Evolutionary conservation across 2,329 filamentous ascomycete species (phyloP).

Genomic region (Alternaria brassicae): DNA sequence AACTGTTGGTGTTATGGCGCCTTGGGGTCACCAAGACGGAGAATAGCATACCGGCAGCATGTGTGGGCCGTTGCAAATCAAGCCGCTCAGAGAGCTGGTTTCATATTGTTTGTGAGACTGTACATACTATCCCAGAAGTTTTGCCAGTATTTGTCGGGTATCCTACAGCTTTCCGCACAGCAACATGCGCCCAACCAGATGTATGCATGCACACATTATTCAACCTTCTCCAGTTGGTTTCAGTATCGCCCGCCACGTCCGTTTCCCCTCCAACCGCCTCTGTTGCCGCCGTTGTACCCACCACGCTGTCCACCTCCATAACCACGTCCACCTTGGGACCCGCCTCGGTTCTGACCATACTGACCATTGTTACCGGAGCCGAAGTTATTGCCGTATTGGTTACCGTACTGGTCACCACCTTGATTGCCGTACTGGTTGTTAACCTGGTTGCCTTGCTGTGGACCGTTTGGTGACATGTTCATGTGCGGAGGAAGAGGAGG

Average conservation of each 20-base stretch:
- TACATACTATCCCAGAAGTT: background rate
- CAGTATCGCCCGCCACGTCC: conserved; percentile 27
- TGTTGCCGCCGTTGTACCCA: conserved; percentile 21
- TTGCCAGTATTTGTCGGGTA: background rate
- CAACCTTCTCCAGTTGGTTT: background rate
- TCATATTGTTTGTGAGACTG: background rate
- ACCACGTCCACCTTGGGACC: conserved; percentile 21
- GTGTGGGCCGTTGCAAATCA: background rate
- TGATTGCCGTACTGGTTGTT: conserved; percentile 20
- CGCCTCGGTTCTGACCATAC: conserved; percentile 19
- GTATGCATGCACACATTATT: background rate
- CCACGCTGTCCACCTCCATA: conserved; percentile 17
- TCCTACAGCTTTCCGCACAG: background rate
- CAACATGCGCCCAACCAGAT: background rate
- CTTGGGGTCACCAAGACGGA: background rate
- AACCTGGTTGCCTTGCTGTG: conserved; percentile 7
- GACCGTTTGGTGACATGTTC: conserved; percentile 22
- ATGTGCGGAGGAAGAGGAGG: conserved; percentile 30
- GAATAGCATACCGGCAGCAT: background rate
- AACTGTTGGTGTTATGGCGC: background rate
- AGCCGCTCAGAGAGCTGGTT: background rate
- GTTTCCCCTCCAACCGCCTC: conserved; percentile 25
- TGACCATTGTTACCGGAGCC: conserved; percentile 16
- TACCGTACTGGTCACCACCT: conserved; percentile 16
- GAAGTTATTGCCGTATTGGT: conserved; percentile 17